phyloP scores from a whole-genome alignment of 2,329 filamentous ascomycete species.

The Calonectria pseudoreteaudii region DNA sequence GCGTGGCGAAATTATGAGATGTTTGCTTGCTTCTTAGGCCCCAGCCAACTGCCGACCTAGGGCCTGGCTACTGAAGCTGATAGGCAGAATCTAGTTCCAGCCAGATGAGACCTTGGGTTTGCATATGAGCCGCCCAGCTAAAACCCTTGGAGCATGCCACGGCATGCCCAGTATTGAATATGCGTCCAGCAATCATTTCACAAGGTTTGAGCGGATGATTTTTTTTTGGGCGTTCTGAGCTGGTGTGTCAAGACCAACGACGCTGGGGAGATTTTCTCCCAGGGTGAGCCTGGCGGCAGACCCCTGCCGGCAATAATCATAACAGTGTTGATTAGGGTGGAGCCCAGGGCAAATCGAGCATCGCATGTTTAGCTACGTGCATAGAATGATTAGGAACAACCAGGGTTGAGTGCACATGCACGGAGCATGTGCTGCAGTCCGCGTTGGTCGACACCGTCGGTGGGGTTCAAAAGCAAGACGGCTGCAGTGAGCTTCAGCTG shows the following conservation, averaged over 20 bases:
- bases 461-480: constrained; percentile 28
- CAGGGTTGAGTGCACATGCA: neutral
- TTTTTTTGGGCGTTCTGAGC: neutral
- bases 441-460: constrained; percentile 19
- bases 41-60: neutral
- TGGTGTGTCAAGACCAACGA: neutral
- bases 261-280: neutral
- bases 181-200: neutral
- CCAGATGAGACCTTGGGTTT: neutral
- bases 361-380: neutral
- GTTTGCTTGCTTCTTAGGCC: neutral
- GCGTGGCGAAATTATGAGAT: neutral
- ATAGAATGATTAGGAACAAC: constrained; percentile 2
- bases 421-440: neutral
- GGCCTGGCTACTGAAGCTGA: neutral
- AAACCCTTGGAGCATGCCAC: constrained; percentile 33
- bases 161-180: constrained; percentile 15
- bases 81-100: neutral
- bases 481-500: constrained; percentile 28
- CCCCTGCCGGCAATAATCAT: neutral
- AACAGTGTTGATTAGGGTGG: constrained; percentile 11
- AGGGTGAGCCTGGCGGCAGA: constrained; percentile 15
- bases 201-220: neutral
- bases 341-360: constrained; percentile 25
- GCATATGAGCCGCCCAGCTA: constrained; percentile 24